Percentiles rank a stretch among this genome's conserved stretches.
These are phyloP conservation scores for Dittrichia graveolens DNA, from an alignment of 129 eudicot genomes.

Conservation along the genomic window DNA sequence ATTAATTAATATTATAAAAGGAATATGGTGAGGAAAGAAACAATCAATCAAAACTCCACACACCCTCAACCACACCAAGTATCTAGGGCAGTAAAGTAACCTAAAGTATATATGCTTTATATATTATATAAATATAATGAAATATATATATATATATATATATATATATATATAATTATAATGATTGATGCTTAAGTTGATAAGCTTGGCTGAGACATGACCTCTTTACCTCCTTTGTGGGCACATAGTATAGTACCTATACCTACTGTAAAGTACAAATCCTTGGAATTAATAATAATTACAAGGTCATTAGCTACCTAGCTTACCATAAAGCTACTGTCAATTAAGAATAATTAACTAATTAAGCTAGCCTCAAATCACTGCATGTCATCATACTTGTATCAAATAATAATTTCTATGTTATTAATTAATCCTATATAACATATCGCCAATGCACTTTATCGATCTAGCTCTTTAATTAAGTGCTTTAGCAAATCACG, in stretches of 20 bases:
- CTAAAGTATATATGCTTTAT: conserved; percentile 24
- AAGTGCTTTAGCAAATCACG: conserved; percentile 3
- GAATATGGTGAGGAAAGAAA: conserved; percentile 11
- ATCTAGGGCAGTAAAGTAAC: conserved; percentile 18
- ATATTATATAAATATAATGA: background rate
- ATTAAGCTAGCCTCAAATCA: conserved; percentile 22
- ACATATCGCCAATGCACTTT: conserved; percentile 9
- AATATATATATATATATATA: background rate
- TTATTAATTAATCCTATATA: conserved; percentile 12
- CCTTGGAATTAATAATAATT: background rate
- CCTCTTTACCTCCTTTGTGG: conserved; percentile 21
- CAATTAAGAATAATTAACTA: conserved; percentile 8
- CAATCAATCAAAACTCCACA: conserved; percentile 18
- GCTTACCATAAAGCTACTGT: conserved; percentile 17
- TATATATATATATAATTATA: background rate
- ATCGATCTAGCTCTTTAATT: background rate
- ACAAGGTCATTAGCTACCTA: conserved; percentile 12
- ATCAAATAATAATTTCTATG: conserved; percentile 3
- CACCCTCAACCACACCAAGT: conserved; percentile 15
- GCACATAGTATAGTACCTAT: conserved; percentile 5
- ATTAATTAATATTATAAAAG: no score
- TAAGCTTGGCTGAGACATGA: background rate
- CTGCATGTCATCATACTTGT: conserved; percentile 9
- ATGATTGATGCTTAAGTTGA: conserved; percentile 10
- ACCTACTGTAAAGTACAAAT: conserved; percentile 4